These are phyloP conservation scores for Pseudogymnoascus sp. DNA, from an alignment of 2,329 filamentous ascomycete species.

Conservation along the genomic window DNA sequence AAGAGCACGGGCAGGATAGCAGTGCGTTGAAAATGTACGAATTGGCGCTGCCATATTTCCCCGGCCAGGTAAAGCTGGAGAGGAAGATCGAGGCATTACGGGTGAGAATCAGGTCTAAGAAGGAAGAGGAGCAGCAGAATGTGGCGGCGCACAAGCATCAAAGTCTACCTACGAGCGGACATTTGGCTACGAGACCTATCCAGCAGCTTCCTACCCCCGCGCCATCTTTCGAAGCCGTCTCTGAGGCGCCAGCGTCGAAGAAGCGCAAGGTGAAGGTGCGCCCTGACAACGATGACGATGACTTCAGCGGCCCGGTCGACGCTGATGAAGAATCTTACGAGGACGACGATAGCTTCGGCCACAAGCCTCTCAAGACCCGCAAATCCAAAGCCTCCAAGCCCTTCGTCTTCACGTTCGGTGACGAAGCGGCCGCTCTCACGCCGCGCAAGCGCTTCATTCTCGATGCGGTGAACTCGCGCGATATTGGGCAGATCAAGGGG, in stretches of 20 bases:
- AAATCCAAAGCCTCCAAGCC: conserved; percentile 27
- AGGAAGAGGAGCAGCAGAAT: conserved; percentile 22
- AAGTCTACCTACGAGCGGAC: conserved; percentile 13
- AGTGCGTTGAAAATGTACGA: conserved; percentile 81
- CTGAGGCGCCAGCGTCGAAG: conserved; percentile 17
- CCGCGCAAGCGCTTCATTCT: conserved; percentile 52
- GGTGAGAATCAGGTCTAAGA: conserved; percentile 39
- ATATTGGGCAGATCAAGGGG: conserved; percentile 54
- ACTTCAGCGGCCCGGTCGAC: conserved; percentile 25
- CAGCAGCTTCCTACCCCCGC: conserved; percentile 19
- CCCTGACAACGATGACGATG: conserved; percentile 27
- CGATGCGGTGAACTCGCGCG: conserved; percentile 64
- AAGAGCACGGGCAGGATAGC: conserved; percentile 68
- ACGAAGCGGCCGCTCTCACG: conserved; percentile 31
- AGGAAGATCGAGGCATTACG: conserved; percentile 59
- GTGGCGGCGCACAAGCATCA: conserved; percentile 10
- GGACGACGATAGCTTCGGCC: conserved; percentile 27
- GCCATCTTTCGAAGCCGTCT: conserved; percentile 20
- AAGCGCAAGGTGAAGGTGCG: conserved; percentile 22
- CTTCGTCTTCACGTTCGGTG: conserved; percentile 22
- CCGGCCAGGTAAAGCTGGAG: conserved; percentile 68
- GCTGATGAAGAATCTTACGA: conserved; percentile 35
- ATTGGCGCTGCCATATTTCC: conserved; percentile 75
- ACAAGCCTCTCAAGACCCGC: conserved; percentile 25
- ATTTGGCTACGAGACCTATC: conserved; percentile 21